Percentiles rank a stretch among this genome's conserved stretches.
phyloP scores from a whole-genome alignment of 192 early-diverging fungal species.

The Coemansia sp. region DNA sequence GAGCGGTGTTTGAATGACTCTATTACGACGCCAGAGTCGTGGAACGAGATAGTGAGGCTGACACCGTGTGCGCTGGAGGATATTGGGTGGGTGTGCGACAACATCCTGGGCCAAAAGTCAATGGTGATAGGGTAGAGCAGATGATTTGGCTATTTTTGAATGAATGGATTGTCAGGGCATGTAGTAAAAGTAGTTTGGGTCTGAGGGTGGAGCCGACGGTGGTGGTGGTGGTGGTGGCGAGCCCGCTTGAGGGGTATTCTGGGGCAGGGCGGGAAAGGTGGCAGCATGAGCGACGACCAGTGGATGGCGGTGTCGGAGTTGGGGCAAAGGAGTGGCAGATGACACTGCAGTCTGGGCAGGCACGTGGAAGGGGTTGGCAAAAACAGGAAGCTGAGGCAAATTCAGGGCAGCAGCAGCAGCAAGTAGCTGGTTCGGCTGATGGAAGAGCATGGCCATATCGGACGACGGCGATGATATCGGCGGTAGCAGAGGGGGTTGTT shows the following conservation, averaged over 20 bases:
- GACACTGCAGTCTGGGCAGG: background rate
- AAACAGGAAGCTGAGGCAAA: background rate
- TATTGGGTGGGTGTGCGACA: slow-evolving; percentile 50
- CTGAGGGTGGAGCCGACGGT: background rate
- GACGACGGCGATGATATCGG: background rate
- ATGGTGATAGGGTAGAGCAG: slow-evolving; percentile 11
- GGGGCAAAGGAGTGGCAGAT: background rate
- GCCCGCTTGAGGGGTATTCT: too few species aligned
- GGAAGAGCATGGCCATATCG: slow-evolving; percentile 3
- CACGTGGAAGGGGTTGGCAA: background rate
- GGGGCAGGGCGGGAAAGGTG: too few species aligned
- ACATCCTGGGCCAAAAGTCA: slow-evolving; percentile 28
- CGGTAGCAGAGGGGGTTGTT: too few species aligned
- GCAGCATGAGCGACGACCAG: background rate
- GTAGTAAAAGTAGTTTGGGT: background rate
- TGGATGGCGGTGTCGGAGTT: background rate
- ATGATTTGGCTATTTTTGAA: too few species aligned
- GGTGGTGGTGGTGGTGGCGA: background rate
- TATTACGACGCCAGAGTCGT: slow-evolving; percentile 39
- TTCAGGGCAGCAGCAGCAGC: background rate
- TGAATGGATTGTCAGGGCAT: background rate
- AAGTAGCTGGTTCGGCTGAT: background rate
- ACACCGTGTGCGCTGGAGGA: slow-evolving; percentile 24
- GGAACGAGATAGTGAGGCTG: slow-evolving; percentile 38
- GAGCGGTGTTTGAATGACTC: slow-evolving; percentile 30